A percentile compares a stretch with the other conserved stretches of the same genome.
phyloP scores from a whole-genome alignment of 768 basidiomycete species.

The Rhodotorula paludigena region DNA sequence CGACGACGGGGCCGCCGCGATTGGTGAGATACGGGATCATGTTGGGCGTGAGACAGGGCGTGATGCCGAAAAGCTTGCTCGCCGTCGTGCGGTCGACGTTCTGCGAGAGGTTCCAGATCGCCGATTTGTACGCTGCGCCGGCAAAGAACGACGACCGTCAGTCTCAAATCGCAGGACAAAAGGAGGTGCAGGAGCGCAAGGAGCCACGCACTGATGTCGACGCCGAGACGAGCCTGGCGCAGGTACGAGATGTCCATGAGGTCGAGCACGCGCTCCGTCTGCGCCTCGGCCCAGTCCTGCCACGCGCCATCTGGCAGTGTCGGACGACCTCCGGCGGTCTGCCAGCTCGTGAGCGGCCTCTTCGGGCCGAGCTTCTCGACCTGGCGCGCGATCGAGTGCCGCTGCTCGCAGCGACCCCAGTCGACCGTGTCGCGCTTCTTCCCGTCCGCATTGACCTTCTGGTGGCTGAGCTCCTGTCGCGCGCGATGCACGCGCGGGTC shows the following conservation, averaged over 20 bases:
- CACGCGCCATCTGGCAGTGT: conserved; percentile 84
- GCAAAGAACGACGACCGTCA: background rate
- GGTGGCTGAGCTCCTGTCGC: conserved; percentile 52
- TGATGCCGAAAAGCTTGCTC: conserved; percentile 69
- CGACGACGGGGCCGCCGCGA: conserved; percentile 92
- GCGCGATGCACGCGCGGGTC: conserved; percentile 88
- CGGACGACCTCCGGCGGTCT: conserved; percentile 64
- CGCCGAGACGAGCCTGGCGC: conserved; percentile 69
- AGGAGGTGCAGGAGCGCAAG: background rate
- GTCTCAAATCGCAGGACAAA: background rate
- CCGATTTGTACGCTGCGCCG: conserved; percentile 32
- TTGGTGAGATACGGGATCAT: conserved; percentile 97
- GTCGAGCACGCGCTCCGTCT: conserved; percentile 93
- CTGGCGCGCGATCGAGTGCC: conserved; percentile 78
- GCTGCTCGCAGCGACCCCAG: conserved; percentile 87
- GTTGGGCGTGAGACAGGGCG: conserved; percentile 75
- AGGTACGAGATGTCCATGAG: conserved; percentile 85
- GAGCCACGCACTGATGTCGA: conserved; percentile 62
- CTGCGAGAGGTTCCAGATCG: conserved; percentile 94
- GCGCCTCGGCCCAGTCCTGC: conserved; percentile 87
- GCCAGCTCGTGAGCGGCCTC: conserved; percentile 82
- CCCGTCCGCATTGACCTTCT: conserved; percentile 55
- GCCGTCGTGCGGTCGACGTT: conserved; percentile 90
- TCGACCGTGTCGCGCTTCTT: conserved; percentile 66
- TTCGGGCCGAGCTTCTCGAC: conserved; percentile 77